Conservation (phyloP, 2,329 filamentous ascomycete genomes). For the Cercospora canescens region DNA sequence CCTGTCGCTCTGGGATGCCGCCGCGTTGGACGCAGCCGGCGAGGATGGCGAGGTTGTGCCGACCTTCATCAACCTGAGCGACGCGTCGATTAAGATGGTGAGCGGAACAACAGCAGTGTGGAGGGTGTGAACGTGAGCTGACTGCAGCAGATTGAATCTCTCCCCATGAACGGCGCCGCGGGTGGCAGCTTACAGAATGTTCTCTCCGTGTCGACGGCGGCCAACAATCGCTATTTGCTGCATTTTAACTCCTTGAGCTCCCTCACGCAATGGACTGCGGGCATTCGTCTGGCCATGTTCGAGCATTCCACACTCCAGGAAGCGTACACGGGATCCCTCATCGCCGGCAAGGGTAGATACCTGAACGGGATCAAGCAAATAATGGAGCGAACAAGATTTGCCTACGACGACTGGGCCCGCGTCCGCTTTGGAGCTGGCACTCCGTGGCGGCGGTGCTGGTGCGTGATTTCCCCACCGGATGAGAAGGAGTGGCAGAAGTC, state of each 20-base stretch:
- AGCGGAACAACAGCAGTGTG: background rate
- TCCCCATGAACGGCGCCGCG: constrained; percentile 76
- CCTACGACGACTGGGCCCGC: constrained; percentile 88
- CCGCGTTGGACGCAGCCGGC: constrained; percentile 83
- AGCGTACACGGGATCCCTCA: constrained; percentile 92
- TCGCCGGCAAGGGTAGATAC: constrained; percentile 87
- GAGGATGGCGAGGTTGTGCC: constrained; percentile 82
- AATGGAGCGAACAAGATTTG: constrained; percentile 76
- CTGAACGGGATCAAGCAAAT: constrained; percentile 90
- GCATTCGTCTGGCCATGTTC: constrained; percentile 89
- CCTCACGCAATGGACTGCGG: constrained; percentile 91
- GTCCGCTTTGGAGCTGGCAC: constrained; percentile 95
- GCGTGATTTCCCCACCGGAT: constrained; percentile 86
- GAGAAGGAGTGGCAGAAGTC: constrained; percentile 87
- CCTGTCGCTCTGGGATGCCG: constrained; percentile 91
- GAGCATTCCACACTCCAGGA: constrained; percentile 93
- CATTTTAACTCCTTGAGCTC: constrained; percentile 96
- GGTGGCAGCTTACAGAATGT: constrained; percentile 90
- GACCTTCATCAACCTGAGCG: constrained; percentile 94
- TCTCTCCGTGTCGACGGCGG: constrained; percentile 91
- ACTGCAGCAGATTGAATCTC: constrained; percentile 57
- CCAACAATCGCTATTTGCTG: constrained; percentile 89
- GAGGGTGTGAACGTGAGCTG: background rate
- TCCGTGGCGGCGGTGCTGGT: constrained; percentile 96
- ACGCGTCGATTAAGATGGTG: constrained; percentile 98